phyloP scores from a whole-genome alignment of 805 yeast species.

The Diddensiella transvaalensis region DNA sequence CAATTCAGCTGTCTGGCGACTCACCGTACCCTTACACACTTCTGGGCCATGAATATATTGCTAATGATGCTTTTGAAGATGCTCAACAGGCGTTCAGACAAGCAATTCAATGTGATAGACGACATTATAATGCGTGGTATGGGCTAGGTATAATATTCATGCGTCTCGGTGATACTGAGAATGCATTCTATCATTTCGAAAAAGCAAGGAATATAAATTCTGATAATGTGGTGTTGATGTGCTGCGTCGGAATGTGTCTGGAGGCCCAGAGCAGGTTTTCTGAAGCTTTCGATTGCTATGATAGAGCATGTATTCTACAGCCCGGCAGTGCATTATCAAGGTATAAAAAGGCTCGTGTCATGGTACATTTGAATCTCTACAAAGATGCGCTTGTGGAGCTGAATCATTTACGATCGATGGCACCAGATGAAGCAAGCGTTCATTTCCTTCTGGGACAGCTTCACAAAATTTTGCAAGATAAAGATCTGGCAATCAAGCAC shows the following conservation, averaged over 20 bases:
- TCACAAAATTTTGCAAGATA: constrained; percentile 70
- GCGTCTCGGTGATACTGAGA: constrained; percentile 76
- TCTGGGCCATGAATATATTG: constrained; percentile 87
- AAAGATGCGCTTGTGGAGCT: constrained; percentile 71
- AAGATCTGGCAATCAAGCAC: constrained; percentile 74
- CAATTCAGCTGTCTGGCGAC: constrained; percentile 60
- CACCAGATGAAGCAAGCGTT: constrained; percentile 93
- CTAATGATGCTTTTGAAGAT: constrained; percentile 85
- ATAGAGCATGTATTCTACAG: constrained; percentile 76
- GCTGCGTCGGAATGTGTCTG: constrained; percentile 91
- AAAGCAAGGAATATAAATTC: constrained; percentile 89
- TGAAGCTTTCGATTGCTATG: constrained; percentile 77
- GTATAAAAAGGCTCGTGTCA: constrained; percentile 81
- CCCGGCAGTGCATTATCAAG: constrained; percentile 83
- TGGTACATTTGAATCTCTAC: constrained; percentile 67
- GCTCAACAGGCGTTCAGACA: constrained; percentile 80
- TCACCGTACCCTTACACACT: constrained; percentile 88
- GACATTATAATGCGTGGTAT: constrained; percentile 91
- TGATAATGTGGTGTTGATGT: constrained; percentile 78
- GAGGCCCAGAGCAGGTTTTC: constrained; percentile 68
- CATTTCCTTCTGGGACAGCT: constrained; percentile 86
- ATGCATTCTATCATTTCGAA: constrained; percentile 82
- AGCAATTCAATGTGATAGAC: constrained; percentile 70
- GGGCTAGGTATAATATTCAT: constrained; percentile 94
- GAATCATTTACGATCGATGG: constrained; percentile 65